phyloP scores from a whole-genome alignment of 768 basidiomycete species.

The Calocybe gangraenosa region DNA sequence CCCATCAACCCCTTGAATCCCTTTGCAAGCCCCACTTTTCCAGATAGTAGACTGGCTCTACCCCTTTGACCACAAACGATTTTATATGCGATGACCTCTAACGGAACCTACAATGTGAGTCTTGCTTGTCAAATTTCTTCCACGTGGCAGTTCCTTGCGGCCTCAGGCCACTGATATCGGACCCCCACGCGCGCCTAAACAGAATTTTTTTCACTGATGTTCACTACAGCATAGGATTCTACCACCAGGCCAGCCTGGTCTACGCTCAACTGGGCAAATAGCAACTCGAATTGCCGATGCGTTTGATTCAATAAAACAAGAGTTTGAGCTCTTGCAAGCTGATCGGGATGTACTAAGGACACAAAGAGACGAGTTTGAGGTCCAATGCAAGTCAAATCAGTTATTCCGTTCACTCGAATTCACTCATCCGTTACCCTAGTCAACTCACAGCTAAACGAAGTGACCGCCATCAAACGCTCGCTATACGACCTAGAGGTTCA shows the following conservation, averaged over 20 bases:
- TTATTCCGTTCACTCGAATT: background rate
- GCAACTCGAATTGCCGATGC: constrained; percentile 56
- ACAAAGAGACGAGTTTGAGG: constrained; percentile 91
- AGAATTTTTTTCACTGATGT: background rate
- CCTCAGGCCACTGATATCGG: background rate
- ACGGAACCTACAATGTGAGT: constrained; percentile 4
- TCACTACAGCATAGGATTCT: constrained; percentile 7
- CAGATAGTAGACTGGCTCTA: too few relatives aligned
- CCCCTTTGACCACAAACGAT: too few relatives aligned
- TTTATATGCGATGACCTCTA: constrained; percentile 7
- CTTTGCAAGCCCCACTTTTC: constrained; percentile 7
- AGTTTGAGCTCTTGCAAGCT: constrained; percentile 66
- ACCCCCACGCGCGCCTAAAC: background rate
- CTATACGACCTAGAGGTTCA: constrained; percentile 90
- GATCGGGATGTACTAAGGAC: constrained; percentile 55
- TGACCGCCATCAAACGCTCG: constrained; percentile 84
- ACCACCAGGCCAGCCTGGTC: constrained; percentile 2
- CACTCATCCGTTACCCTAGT: constrained; percentile 35
- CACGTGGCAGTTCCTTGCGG: background rate
- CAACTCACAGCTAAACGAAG: constrained; percentile 79
- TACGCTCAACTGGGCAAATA: constrained; percentile 6
- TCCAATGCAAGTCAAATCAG: constrained; percentile 56
- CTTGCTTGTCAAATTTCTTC: background rate
- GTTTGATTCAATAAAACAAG: constrained; percentile 72
- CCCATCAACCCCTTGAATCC: constrained; percentile 9